A percentile compares a stretch with the other conserved stretches of the same genome.
Conservation (phyloP, 352 stramenopile genomes). For the Phytopythium aichiense region DNA sequence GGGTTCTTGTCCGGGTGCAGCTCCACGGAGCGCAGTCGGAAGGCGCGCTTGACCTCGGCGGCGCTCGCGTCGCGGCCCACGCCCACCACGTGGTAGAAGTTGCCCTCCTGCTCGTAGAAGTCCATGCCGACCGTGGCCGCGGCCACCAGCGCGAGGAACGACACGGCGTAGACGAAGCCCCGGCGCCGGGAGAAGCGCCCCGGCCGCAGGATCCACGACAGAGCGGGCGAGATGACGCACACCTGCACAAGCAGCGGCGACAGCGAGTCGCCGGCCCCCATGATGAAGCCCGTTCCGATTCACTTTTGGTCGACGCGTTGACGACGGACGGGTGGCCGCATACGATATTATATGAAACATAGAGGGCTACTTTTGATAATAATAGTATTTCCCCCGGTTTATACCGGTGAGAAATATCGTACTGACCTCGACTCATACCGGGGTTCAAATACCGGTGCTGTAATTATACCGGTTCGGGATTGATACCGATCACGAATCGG, state of each 20-base stretch:
- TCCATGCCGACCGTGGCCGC: constrained; percentile 91
- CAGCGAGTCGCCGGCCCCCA: constrained; percentile 57
- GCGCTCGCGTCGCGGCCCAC: constrained; percentile 87
- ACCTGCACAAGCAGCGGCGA: constrained; percentile 66
- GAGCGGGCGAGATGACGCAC: constrained; percentile 82
- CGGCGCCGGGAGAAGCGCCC: constrained; percentile 91
- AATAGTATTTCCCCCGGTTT: no score
- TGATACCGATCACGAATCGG: neutral
- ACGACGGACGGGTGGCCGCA: no score
- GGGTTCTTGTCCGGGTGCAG: constrained; percentile 98
- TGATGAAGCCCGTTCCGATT: neutral
- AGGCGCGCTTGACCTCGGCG: constrained; percentile 96
- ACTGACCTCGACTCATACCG: no score
- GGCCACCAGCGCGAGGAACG: constrained; percentile 90
- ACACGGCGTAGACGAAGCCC: constrained; percentile 93
- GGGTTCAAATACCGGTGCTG: no score
- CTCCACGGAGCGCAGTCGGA: constrained; percentile 92
- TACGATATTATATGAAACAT: no score
- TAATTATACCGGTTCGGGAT: no score
- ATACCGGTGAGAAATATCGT: no score
- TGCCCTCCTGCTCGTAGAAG: constrained; percentile 87
- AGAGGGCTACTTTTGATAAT: no score
- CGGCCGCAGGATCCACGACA: constrained; percentile 94
- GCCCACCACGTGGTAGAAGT: constrained; percentile 94
- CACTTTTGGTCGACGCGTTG: neutral